Percentiles rank a stretch among this genome's conserved stretches.
Conservation (phyloP, 2,329 filamentous ascomycete species). For the Chaetomiaceae sp. region DNA sequence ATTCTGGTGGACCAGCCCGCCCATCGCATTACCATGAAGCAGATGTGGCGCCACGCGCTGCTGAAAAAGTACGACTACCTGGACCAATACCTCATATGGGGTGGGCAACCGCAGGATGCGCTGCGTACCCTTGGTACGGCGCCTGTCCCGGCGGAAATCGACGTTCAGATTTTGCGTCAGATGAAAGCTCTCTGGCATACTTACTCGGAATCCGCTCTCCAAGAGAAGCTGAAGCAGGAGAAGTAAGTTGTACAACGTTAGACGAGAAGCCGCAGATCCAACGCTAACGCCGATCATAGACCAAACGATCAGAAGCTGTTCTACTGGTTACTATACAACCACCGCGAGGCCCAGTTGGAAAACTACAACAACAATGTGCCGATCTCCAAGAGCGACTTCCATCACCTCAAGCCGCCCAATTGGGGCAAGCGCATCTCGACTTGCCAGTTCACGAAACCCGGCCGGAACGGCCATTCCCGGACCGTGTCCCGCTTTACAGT, state of each 20-base stretch:
- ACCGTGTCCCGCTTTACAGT: slow-evolving; percentile 61
- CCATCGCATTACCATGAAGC: slow-evolving; percentile 70
- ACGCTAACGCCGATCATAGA: slow-evolving; percentile 39
- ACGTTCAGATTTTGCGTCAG: slow-evolving; percentile 77
- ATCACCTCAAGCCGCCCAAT: slow-evolving; percentile 62
- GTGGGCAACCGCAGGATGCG: slow-evolving; percentile 51
- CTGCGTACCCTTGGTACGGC: slow-evolving; percentile 60
- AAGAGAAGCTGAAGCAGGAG: slow-evolving; percentile 60
- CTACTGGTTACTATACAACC: slow-evolving; percentile 78
- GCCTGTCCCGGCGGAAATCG: slow-evolving; percentile 62
- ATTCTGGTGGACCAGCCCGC: slow-evolving; percentile 78
- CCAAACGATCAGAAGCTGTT: slow-evolving; percentile 90
- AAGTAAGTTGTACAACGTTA: slow-evolving; percentile 48
- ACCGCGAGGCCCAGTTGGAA: slow-evolving; percentile 79
- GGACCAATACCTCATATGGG: slow-evolving; percentile 58
- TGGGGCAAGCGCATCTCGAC: slow-evolving; percentile 60
- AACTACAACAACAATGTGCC: slow-evolving; percentile 76
- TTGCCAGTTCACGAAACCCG: slow-evolving; percentile 51
- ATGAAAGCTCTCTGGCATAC: slow-evolving; percentile 89
- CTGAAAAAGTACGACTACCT: slow-evolving; percentile 77
- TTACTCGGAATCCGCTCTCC: slow-evolving; percentile 67
- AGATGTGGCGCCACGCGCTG: slow-evolving; percentile 86
- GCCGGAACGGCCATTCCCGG: slow-evolving; percentile 45
- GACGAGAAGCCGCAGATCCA: background rate
- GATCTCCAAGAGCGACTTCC: slow-evolving; percentile 89